Percentiles rank a stretch among this genome's conserved stretches.
Evolutionary conservation across 192 early-diverging fungal genomes (phyloP).

Genomic region (Backusella liffmaniae): DNA sequence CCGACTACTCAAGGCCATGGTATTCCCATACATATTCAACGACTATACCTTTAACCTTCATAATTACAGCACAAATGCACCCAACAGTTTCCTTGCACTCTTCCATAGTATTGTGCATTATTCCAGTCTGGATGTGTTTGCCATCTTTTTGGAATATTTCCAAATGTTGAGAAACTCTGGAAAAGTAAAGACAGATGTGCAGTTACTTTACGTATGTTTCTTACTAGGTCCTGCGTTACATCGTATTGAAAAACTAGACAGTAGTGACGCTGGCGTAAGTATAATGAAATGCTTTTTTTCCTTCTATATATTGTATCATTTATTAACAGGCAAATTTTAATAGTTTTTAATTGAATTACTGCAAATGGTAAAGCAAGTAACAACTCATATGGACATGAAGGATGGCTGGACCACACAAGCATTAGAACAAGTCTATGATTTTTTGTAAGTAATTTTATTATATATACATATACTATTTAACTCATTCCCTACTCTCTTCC

Average conservation of each 20-base stretch:
- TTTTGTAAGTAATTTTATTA: constrained; percentile 42
- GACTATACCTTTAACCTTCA: constrained; percentile 62
- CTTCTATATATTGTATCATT: neutral
- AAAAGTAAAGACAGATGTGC: constrained; percentile 62
- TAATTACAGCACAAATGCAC: constrained; percentile 60
- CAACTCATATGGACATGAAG: constrained; percentile 39
- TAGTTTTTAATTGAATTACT: constrained; percentile 46
- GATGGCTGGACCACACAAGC: constrained; percentile 42
- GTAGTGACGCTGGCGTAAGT: constrained; percentile 41
- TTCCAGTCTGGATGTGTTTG: constrained; percentile 63
- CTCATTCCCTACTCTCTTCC: neutral
- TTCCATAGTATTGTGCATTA: constrained; percentile 76
- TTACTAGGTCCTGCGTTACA: constrained; percentile 71
- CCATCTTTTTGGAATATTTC: constrained; percentile 46
- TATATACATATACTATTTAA: neutral
- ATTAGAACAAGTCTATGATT: constrained; percentile 50
- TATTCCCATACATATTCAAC: constrained; percentile 54
- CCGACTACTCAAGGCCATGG: constrained; percentile 41
- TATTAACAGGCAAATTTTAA: neutral
- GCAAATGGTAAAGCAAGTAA: constrained; percentile 46
- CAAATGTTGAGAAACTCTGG: constrained; percentile 37
- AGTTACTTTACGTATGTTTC: constrained; percentile 70
- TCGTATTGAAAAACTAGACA: constrained; percentile 60
- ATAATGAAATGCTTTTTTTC: neutral
- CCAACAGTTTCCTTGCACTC: constrained; percentile 72